A percentile compares a stretch with the other conserved stretches of the same genome.
Evolutionary conservation across 257 asterid species (phyloP).

Genomic region (Cruciata laevipes): DNA sequence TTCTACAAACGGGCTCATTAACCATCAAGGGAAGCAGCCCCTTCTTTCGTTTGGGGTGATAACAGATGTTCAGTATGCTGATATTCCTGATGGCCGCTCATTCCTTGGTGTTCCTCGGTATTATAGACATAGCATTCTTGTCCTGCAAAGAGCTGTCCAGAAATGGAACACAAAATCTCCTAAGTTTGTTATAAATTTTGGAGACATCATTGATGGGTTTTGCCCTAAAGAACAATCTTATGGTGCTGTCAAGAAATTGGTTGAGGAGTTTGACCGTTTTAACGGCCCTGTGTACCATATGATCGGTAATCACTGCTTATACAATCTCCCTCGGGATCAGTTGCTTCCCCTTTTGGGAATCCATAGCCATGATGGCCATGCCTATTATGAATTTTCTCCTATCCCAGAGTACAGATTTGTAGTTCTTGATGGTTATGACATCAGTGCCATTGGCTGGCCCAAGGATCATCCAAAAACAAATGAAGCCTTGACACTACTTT

Average conservation of each 20-base stretch:
- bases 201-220: conserved; percentile 82
- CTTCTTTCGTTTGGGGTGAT: conserved; percentile 90
- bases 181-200: conserved; percentile 61
- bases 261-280: conserved; percentile 39
- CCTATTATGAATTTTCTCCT: conserved; percentile 87
- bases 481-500: conserved; percentile 50
- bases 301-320: conserved; percentile 96
- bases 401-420: conserved; percentile 67
- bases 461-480: conserved; percentile 56
- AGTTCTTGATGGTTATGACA: conserved; percentile 77
- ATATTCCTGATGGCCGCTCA: conserved; percentile 83
- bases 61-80: conserved; percentile 92
- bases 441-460: conserved; percentile 88
- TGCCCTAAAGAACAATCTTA: conserved; percentile 78
- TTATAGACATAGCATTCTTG: conserved; percentile 70
- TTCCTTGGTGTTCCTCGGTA: conserved; percentile 94
- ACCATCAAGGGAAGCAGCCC: conserved; percentile 45
- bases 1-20: conserved; percentile 36
- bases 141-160: conserved; percentile 67
- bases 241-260: conserved; percentile 41
- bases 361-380: conserved; percentile 31
- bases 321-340: conserved; percentile 83
- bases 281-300: conserved; percentile 75
- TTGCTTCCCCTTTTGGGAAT: conserved; percentile 69
- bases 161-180: conserved; percentile 46